A percentile compares a stretch with the other conserved stretches of the same genome.
Conservation (phyloP, 148 eudicot genomes). For the Chenopodium quinoa region DNA sequence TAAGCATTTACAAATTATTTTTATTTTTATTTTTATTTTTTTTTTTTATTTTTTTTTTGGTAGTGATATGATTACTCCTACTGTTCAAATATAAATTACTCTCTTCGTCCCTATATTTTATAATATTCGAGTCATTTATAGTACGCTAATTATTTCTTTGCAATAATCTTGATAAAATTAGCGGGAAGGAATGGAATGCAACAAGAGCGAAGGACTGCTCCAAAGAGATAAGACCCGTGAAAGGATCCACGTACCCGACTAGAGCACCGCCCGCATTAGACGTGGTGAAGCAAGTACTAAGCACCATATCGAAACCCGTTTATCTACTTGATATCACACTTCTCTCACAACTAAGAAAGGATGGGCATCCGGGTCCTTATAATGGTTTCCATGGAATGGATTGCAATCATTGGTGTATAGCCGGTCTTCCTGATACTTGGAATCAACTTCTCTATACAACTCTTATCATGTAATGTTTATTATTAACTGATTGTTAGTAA, state of each 20-base stretch:
- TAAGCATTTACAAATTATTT: slow-evolving; percentile 14
- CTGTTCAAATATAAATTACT: no score
- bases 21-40: no score
- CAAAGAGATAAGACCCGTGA: slow-evolving; percentile 13
- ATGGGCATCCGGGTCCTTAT: slow-evolving; percentile 26
- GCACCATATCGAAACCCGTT: slow-evolving; percentile 22
- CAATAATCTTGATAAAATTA: background rate
- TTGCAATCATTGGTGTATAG: slow-evolving; percentile 29
- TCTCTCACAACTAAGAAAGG: slow-evolving; percentile 31
- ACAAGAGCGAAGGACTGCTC: background rate
- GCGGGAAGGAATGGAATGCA: slow-evolving; percentile 25
- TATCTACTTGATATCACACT: slow-evolving; percentile 26
- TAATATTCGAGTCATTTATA: no score
- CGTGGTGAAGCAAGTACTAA: slow-evolving; percentile 20
- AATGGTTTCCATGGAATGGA: slow-evolving; percentile 7
- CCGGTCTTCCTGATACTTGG: slow-evolving; percentile 29
- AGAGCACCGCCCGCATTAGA: slow-evolving; percentile 11
- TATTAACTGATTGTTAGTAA: no score
- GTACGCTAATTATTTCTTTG: background rate
- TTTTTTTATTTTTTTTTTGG: no score
- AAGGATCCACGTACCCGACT: slow-evolving; percentile 15
- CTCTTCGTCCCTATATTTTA: background rate
- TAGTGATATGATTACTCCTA: no score
- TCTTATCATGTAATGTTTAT: background rate
- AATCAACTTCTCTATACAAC: slow-evolving; percentile 13